Conservation (phyloP, 495 filamentous ascomycete genomes). For the Lophiostoma macrostomum region DNA sequence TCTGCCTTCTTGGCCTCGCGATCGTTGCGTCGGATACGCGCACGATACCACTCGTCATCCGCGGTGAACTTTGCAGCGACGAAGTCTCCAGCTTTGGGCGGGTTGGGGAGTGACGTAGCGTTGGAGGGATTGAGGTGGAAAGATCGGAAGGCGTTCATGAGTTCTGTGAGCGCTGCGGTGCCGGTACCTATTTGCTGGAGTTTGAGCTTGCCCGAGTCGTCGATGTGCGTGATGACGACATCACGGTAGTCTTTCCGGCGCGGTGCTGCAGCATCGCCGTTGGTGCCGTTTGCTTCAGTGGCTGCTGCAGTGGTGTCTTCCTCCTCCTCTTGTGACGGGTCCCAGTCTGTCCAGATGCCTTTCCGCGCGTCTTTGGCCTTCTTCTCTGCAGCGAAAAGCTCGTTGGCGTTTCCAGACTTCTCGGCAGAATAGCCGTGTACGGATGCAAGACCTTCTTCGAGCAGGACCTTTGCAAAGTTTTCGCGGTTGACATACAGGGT, state of each 20-base stretch:
- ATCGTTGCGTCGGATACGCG: conserved; percentile 85
- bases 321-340: conserved; percentile 59
- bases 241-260: conserved; percentile 84
- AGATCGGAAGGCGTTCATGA: conserved; percentile 84
- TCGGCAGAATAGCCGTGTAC: conserved; percentile 95
- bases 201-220: conserved; percentile 71
- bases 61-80: conserved; percentile 85
- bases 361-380: conserved; percentile 82
- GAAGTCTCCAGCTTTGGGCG: conserved; percentile 86
- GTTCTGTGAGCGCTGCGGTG: conserved; percentile 72
- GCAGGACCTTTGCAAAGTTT: conserved; percentile 88
- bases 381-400: conserved; percentile 83
- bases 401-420: conserved; percentile 82
- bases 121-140: conserved; percentile 79
- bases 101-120: conserved; percentile 63
- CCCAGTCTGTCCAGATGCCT: conserved; percentile 90
- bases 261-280: conserved; percentile 46
- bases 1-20: conserved; percentile 82
- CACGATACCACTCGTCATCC: conserved; percentile 93
- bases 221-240: conserved; percentile 84
- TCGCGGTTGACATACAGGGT: conserved; percentile 91
- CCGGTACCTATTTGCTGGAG: conserved; percentile 82
- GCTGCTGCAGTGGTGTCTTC: conserved; percentile 47
- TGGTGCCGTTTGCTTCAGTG: conserved; percentile 48
- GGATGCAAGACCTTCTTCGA: conserved; percentile 89